phyloP scores from a whole-genome alignment of 2,329 filamentous ascomycete species.

The Coleophoma crateriformis region DNA sequence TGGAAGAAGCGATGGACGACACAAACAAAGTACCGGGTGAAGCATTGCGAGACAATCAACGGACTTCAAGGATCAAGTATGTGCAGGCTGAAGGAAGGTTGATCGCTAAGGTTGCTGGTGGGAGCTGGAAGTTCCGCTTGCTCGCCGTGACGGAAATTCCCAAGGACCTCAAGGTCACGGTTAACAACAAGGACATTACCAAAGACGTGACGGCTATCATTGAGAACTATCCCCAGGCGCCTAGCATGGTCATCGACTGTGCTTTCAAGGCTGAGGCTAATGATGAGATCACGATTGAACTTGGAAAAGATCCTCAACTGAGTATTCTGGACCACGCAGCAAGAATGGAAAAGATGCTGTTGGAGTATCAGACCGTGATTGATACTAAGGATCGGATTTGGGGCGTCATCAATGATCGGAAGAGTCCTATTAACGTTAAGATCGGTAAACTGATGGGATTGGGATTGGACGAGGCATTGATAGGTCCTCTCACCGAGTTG shows the following conservation, averaged over 20 bases:
- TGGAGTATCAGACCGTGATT: background rate
- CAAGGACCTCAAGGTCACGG: background rate
- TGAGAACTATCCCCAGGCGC: background rate
- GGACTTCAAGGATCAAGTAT: conserved; percentile 6
- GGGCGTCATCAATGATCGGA: background rate
- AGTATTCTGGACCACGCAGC: background rate
- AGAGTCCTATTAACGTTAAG: background rate
- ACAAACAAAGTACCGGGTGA: conserved; percentile 2
- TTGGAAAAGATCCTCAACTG: background rate
- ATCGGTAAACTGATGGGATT: background rate
- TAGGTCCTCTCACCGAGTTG: background rate
- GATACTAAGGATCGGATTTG: background rate
- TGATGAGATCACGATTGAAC: background rate
- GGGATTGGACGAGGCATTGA: background rate
- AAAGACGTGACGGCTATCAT: background rate
- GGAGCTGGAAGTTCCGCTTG: background rate
- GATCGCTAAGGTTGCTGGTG: background rate
- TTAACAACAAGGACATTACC: background rate
- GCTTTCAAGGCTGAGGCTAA: background rate
- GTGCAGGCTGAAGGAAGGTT: conserved; percentile 4
- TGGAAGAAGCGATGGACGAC: conserved; percentile 34
- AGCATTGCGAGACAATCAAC: background rate
- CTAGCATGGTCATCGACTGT: background rate
- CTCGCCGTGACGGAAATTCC: background rate
- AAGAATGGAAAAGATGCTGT: background rate